These are phyloP conservation scores for Phaeolepiota aurea DNA, from an alignment of 768 basidiomycete species.

Conservation along the genomic window DNA sequence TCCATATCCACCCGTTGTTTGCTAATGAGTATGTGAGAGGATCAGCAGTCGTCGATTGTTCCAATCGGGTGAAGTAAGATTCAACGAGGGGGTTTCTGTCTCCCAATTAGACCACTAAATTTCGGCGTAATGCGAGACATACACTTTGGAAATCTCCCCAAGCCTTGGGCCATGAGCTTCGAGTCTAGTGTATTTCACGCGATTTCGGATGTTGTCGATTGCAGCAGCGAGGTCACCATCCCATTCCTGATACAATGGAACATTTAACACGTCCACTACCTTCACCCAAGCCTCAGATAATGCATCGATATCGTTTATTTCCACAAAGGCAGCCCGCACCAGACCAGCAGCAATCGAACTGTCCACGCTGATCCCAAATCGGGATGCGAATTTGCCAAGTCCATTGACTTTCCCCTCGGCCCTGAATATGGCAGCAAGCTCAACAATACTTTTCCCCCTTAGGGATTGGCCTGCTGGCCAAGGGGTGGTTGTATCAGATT, in stretches of 20 bases:
- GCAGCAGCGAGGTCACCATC: constrained; percentile 74
- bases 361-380: constrained; percentile 63
- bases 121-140: constrained; percentile 27
- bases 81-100: constrained; percentile 80
- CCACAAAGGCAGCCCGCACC: constrained; percentile 56
- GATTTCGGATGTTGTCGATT: constrained; percentile 63
- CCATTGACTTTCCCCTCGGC: constrained; percentile 46
- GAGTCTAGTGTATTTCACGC: constrained; percentile 74
- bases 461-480: constrained; percentile 65
- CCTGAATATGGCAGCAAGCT: constrained; percentile 60
- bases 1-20: constrained; percentile 99
- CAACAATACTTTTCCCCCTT: constrained; percentile 46
- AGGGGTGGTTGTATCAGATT: constrained; percentile 29
- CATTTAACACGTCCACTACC: constrained; percentile 82
- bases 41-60: constrained; percentile 29
- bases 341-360: constrained; percentile 64
- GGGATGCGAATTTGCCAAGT: constrained; percentile 49
- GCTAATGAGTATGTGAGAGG: constrained; percentile 72
- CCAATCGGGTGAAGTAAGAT: constrained; percentile 84
- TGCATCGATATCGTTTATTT: constrained; percentile 36
- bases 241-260: constrained; percentile 82
- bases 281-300: constrained; percentile 67
- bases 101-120: constrained; percentile 5
- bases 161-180: constrained; percentile 79
- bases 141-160: constrained; percentile 67